Conservation (phyloP, 1,284 basidiomycete species). For the Cystobasidium pallidum region DNA sequence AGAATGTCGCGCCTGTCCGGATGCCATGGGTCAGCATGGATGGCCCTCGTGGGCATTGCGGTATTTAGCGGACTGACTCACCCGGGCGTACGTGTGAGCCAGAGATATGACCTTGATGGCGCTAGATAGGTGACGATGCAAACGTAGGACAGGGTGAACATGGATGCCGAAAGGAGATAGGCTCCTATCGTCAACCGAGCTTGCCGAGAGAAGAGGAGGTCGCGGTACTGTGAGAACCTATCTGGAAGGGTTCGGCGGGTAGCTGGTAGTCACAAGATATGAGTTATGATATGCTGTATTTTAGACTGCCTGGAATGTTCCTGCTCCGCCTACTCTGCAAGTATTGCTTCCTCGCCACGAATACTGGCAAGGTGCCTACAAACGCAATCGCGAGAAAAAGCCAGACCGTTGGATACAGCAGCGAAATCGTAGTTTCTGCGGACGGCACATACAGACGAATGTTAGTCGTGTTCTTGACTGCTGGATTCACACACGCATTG, state of each 20-base stretch:
- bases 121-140: conserved; percentile 44
- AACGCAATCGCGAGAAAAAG: conserved; percentile 46
- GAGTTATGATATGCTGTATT: background rate
- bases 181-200: conserved; percentile 40
- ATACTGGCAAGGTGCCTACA: conserved; percentile 46
- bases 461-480: no score
- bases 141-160: conserved; percentile 45
- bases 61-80: background rate
- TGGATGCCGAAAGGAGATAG: conserved; percentile 39
- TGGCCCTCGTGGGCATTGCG: background rate
- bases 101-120: conserved; percentile 13
- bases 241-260: conserved; percentile 9
- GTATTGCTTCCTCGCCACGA: conserved; percentile 49
- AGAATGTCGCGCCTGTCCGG: conserved; percentile 45
- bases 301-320: background rate
- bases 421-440: conserved; percentile 25
- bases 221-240: conserved; percentile 32
- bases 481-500: no score
- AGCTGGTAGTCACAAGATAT: background rate
- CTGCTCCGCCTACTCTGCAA: conserved; percentile 45
- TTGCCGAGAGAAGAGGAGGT: conserved; percentile 26
- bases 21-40: background rate
- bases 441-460: no score
- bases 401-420: conserved; percentile 38
- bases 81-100: conserved; percentile 39